Conservation (phyloP, 2,329 filamentous ascomycete genomes). For the Beauveria medogensis region DNA sequence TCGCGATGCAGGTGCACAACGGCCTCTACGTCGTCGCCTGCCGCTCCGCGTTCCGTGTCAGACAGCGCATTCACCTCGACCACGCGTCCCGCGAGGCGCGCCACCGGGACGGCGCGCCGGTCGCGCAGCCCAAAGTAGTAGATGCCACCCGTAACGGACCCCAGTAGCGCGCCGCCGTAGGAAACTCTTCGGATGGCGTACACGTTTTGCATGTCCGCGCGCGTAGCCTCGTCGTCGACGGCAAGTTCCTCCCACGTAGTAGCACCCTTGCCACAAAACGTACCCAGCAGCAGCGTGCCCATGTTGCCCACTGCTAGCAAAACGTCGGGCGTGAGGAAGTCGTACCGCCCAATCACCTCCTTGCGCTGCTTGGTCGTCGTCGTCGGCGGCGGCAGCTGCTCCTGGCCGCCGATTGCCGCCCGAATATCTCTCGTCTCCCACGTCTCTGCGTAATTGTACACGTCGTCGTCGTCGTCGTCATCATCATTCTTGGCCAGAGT, state of each 20-base stretch:
- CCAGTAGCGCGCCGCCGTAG: slow-evolving; percentile 35
- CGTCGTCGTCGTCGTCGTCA: neutral
- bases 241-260: slow-evolving; percentile 36
- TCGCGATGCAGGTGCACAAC: slow-evolving; percentile 40
- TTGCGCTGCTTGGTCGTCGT: slow-evolving; percentile 15
- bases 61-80: slow-evolving; percentile 40
- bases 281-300: slow-evolving; percentile 48
- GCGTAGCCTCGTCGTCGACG: slow-evolving; percentile 23
- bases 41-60: neutral
- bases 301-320: slow-evolving; percentile 52
- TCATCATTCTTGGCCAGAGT: neutral
- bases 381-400: slow-evolving; percentile 6
- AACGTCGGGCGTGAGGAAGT: slow-evolving; percentile 45
- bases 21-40: slow-evolving; percentile 21
- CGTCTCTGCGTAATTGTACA: slow-evolving; percentile 13
- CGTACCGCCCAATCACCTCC: slow-evolving; percentile 52
- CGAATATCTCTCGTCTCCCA: slow-evolving; percentile 28
- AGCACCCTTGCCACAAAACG: slow-evolving; percentile 21
- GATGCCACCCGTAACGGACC: slow-evolving; percentile 39
- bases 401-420: neutral
- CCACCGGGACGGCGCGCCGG: slow-evolving; percentile 25
- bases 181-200: slow-evolving; percentile 37
- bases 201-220: slow-evolving; percentile 35
- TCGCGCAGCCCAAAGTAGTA: slow-evolving; percentile 33
- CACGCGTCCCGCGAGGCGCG: slow-evolving; percentile 39